These are phyloP conservation scores for Trypanosoma grayi DNA, from an alignment of 208 protist genomes.

Conservation along the genomic window DNA sequence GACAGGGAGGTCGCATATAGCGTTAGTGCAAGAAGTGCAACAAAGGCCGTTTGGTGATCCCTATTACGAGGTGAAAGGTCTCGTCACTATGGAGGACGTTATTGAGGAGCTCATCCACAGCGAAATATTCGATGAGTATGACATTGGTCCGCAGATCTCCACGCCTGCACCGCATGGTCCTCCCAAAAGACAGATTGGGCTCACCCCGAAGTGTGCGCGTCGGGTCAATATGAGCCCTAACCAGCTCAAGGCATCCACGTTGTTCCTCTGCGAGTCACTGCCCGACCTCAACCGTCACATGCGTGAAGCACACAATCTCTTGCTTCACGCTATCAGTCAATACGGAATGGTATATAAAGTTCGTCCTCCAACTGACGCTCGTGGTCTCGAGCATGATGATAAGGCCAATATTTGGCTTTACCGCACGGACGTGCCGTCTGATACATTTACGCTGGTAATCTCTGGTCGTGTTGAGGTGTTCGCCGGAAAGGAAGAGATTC, in stretches of 20 bases:
- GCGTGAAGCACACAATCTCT: slow-evolving; percentile 34
- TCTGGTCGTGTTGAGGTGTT: slow-evolving; percentile 85
- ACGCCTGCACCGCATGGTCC: slow-evolving; percentile 1
- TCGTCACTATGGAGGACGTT: slow-evolving; percentile 97
- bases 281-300: slow-evolving; percentile 50
- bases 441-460: slow-evolving; percentile 85
- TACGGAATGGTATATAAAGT: slow-evolving; percentile 73
- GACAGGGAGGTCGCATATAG: slow-evolving; percentile 92
- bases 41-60: slow-evolving; percentile 89
- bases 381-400: slow-evolving; percentile 68
- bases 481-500: slow-evolving; percentile 77
- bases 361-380: slow-evolving; percentile 69
- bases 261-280: slow-evolving; percentile 84
- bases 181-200: slow-evolving; percentile 61
- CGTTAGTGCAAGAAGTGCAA: slow-evolving; percentile 91
- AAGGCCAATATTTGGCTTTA: slow-evolving; percentile 92
- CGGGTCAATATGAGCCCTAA: slow-evolving; percentile 79
- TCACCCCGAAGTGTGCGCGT: slow-evolving; percentile 73
- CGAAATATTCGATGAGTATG: slow-evolving; percentile 97
- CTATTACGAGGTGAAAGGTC: slow-evolving; percentile 94
- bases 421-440: slow-evolving; percentile 68
- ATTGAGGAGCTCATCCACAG: slow-evolving; percentile 97
- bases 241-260: slow-evolving; percentile 74
- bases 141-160: slow-evolving; percentile 57
- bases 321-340: slow-evolving; percentile 54